Evolutionary conservation across 2,329 filamentous ascomycete species (phyloP), one percentile per base, ranked within the genome.

Genomic region (Beauveria pseudobassiana): DNA sequence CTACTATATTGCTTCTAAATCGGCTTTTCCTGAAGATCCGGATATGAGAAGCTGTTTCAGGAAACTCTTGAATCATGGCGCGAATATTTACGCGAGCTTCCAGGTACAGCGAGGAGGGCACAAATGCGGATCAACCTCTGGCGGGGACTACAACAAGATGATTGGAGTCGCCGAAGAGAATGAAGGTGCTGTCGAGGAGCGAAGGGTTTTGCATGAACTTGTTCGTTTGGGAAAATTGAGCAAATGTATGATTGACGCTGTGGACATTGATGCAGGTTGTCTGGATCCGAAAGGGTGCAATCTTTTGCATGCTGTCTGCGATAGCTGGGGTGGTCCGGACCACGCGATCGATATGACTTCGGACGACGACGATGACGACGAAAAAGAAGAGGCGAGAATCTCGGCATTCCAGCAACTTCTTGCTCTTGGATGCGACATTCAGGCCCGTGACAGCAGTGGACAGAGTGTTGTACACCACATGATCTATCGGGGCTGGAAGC

Each of bases 201-300:
- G 59, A 18, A 48, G 38, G 3, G 34, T 62, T 18, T 34, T 62
- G 16, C 59, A 62, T 24, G 59, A 55, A 38, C 51, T 62, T 18
- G 34, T 62, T 22, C 52, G 51, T 14, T 18, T 45, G 7, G 59
- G 51, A 3, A 55, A 45, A 46, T 38, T 49, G 22, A 50, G 24
- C 20, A 62, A 50, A 20, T 49, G 30, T 28, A 30, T 62, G 30
- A 22, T 45, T 4, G 45, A 56, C 10, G 34, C 43, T 2, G 34
- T n/a, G n/a, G 22, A 30, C 18, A 43, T 62, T 5, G 22, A 62
- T 9, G 8, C 46, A 2, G 24, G 22, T 6, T 30, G 51, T 24
- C 45, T 24, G 16, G 59, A 62, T 46, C 30, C 52, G 3, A 42
- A 38, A 43, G 52, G 52, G 8, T 46, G 53, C 20, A 62, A 22